phyloP scores from a whole-genome alignment of 2,329 filamentous ascomycete genomes.

The Trichoderma asperellum region DNA sequence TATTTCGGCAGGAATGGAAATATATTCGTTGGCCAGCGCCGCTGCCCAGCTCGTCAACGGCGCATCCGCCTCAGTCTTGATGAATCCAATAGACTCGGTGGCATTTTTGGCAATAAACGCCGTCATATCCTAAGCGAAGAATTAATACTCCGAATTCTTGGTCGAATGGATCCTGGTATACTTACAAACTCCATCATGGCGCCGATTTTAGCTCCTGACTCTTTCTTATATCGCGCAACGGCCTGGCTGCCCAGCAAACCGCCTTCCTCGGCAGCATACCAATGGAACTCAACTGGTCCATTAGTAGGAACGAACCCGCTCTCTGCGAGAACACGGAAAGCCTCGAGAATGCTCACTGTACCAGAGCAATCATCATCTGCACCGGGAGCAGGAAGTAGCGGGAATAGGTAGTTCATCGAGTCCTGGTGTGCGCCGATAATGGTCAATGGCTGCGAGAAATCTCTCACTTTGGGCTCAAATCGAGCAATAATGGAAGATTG shows the following conservation, averaged over 20 bases:
- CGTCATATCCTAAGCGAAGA: slow-evolving; percentile 57
- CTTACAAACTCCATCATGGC: slow-evolving; percentile 68
- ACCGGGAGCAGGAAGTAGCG: slow-evolving; percentile 69
- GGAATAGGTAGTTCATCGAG: slow-evolving; percentile 73
- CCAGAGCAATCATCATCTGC: slow-evolving; percentile 75
- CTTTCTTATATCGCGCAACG: slow-evolving; percentile 69
- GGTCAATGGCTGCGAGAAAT: slow-evolving; percentile 33
- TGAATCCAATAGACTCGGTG: slow-evolving; percentile 46
- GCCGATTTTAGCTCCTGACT: slow-evolving; percentile 64
- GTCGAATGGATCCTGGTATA: slow-evolving; percentile 52
- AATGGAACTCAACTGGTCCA: slow-evolving; percentile 70
- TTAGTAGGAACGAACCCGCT: slow-evolving; percentile 42
- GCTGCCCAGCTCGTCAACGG: slow-evolving; percentile 44
- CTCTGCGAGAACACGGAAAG: slow-evolving; percentile 65
- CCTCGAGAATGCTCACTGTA: slow-evolving; percentile 74
- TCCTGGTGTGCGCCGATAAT: slow-evolving; percentile 71
- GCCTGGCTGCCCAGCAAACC: slow-evolving; percentile 68
- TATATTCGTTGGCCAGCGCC: slow-evolving; percentile 43
- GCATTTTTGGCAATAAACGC: slow-evolving; percentile 44
- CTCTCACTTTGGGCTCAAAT: slow-evolving; percentile 51
- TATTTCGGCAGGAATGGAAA: slow-evolving; percentile 42
- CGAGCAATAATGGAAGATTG: slow-evolving; percentile 74
- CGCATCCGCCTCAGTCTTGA: slow-evolving; percentile 45
- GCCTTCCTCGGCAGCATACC: slow-evolving; percentile 80
- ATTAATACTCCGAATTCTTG: background rate